A percentile compares a stretch with the other conserved stretches of the same genome.
Conservation (phyloP, 371 early-diverging fungal species). For the Mortierella sp. region DNA sequence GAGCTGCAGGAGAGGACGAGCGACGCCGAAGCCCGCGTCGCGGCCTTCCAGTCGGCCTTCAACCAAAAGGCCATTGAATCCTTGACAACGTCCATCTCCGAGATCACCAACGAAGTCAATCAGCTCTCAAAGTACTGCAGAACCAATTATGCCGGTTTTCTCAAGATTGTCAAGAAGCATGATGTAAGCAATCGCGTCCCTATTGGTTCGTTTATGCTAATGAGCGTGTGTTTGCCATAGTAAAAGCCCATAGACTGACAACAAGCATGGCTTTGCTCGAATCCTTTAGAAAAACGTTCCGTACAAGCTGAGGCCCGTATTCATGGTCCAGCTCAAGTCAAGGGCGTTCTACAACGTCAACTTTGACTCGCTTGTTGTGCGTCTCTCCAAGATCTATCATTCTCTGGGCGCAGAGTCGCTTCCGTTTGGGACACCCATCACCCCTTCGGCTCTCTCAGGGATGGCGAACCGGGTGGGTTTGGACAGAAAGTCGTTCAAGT, state of each 20-base stretch:
- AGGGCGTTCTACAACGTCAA: conserved; percentile 93
- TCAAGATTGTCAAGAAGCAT: conserved; percentile 98
- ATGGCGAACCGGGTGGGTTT: conserved; percentile 35
- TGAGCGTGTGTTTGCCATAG: neutral
- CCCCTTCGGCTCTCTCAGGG: conserved; percentile 41
- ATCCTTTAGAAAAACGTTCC: conserved; percentile 64
- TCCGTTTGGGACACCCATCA: conserved; percentile 50
- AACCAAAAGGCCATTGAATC: conserved; percentile 62
- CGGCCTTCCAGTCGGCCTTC: conserved; percentile 64
- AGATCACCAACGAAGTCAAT: conserved; percentile 89
- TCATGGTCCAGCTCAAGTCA: conserved; percentile 86
- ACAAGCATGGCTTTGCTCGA: neutral
- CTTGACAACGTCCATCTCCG: conserved; percentile 66
- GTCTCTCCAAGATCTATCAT: conserved; percentile 91
- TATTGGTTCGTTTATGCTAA: conserved; percentile 30
- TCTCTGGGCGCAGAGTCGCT: conserved; percentile 70
- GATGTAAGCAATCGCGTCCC: conserved; percentile 69
- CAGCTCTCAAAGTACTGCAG: conserved; percentile 95
- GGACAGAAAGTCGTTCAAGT: conserved; percentile 95
- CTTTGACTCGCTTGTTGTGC: conserved; percentile 90
- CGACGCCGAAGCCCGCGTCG: conserved; percentile 65
- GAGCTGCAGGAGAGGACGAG: conserved; percentile 88
- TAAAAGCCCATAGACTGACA: neutral
- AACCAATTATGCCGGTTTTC: conserved; percentile 96
- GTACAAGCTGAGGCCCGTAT: conserved; percentile 87